phyloP scores from a whole-genome alignment of 177 flowering plant species.

The Tripterygium wilfordii region DNA sequence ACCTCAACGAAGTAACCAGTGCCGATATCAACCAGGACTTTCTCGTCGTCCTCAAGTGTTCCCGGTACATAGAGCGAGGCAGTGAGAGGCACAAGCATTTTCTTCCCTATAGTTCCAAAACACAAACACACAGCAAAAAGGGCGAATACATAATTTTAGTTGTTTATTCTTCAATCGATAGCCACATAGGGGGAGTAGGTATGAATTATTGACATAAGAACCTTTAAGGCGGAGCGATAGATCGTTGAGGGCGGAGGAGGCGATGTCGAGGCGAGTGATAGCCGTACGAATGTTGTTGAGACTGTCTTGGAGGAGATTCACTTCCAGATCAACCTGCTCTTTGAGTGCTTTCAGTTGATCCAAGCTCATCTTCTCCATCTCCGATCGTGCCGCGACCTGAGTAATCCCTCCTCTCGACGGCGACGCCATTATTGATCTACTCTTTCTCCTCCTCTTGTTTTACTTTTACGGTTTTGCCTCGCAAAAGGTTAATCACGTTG shows the following conservation, averaged over 20 bases:
- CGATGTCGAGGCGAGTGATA: conserved; percentile 78
- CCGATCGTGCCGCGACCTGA: conserved; percentile 19
- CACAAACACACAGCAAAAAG: not conserved
- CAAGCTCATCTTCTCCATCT: conserved; percentile 75
- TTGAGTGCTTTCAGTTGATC: conserved; percentile 80
- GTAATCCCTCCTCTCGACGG: conserved; percentile 13
- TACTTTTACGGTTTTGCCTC: no score
- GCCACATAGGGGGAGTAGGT: not conserved
- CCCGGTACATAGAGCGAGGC: conserved; percentile 96
- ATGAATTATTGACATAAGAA: not conserved
- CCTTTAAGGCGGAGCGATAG: conserved; percentile 92
- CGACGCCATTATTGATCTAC: conserved; percentile 21
- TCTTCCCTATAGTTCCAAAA: conserved; percentile 43
- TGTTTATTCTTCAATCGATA: not conserved
- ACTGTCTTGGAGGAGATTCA: conserved; percentile 88
- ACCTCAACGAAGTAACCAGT: conserved; percentile 94
- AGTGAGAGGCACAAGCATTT: conserved; percentile 87
- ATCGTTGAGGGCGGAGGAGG: conserved; percentile 74
- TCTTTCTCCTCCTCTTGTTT: no score
- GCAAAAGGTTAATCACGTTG: no score
- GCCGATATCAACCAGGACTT: conserved; percentile 88
- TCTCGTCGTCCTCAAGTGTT: conserved; percentile 70
- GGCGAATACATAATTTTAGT: not conserved
- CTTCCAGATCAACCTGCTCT: conserved; percentile 86
- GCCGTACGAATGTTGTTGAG: conserved; percentile 90